Evolutionary conservation across 169 alveolate species (phyloP).

Genomic region (Plasmodium gonderi): DNA sequence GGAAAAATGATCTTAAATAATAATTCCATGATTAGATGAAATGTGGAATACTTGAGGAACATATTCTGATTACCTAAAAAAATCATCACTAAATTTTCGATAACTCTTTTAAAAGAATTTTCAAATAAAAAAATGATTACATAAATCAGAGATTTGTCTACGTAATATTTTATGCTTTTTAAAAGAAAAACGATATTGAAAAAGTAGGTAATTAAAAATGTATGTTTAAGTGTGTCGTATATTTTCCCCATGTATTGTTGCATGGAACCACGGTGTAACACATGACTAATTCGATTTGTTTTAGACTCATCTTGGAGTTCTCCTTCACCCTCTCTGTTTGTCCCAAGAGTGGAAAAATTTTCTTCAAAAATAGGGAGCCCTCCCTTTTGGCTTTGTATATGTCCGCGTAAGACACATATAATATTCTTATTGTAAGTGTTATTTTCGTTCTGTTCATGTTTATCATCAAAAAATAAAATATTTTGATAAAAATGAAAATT

Average conservation of each 20-base stretch:
- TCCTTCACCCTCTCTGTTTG: neutral
- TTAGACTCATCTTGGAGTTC: neutral
- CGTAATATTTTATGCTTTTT: slow-evolving; percentile 46
- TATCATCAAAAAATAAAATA: slow-evolving; percentile 56
- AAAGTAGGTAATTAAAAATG: slow-evolving; percentile 61
- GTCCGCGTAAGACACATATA: neutral
- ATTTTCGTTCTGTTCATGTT: neutral
- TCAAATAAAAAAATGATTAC: slow-evolving; percentile 31
- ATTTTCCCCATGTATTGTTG: slow-evolving; percentile 3
- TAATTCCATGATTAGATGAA: slow-evolving; percentile 29
- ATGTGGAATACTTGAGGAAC: slow-evolving; percentile 1
- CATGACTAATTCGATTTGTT: no score
- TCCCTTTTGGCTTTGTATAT: neutral
- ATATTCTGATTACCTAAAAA: slow-evolving; percentile 36
- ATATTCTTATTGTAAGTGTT: neutral
- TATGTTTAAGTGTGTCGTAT: slow-evolving; percentile 1
- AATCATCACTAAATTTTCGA: slow-evolving; percentile 21
- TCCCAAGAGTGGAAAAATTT: neutral
- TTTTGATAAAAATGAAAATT: slow-evolving; percentile 36
- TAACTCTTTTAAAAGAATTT: slow-evolving; percentile 32
- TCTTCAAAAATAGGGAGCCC: neutral
- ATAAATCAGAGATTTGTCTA: slow-evolving; percentile 34
- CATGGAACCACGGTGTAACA: no score
- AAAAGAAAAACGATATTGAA: slow-evolving; percentile 45
- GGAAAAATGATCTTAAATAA: slow-evolving; percentile 49